These are phyloP conservation scores for Euphorbia celastroides DNA, from an alignment of 441 rosid species.

Conservation along the genomic window DNA sequence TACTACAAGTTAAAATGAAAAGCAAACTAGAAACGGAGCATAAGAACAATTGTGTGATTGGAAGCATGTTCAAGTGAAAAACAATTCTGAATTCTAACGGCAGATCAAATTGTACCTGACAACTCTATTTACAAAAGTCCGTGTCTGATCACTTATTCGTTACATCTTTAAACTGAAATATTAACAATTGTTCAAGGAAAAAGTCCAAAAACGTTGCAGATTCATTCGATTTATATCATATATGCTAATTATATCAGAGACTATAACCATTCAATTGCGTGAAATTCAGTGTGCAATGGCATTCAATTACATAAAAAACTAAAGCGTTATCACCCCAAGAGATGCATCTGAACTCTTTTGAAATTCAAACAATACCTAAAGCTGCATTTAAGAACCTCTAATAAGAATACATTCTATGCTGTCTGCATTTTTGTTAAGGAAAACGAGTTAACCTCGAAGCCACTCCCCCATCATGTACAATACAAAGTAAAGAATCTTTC, in stretches of 20 bases:
- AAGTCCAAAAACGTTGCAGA: neutral
- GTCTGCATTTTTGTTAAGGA: too few relatives aligned
- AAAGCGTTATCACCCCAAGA: too few relatives aligned
- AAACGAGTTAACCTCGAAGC: neutral
- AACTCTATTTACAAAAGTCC: neutral
- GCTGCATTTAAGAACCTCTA: too few relatives aligned
- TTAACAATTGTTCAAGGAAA: neutral
- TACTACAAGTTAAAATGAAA: too few relatives aligned
- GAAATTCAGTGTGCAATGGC: neutral
- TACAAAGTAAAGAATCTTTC: neutral
- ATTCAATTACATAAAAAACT: too few relatives aligned
- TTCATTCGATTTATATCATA: neutral
- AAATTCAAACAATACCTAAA: too few relatives aligned
- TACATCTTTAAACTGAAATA: neutral
- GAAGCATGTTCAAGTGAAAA: neutral
- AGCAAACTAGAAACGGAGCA: neutral
- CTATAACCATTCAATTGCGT: neutral
- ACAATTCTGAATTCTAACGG: too few relatives aligned
- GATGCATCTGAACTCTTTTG: neutral
- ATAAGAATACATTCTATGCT: too few relatives aligned
- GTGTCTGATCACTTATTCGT: too few relatives aligned
- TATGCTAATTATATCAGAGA: neutral
- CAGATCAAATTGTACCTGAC: too few relatives aligned
- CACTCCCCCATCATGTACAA: neutral
- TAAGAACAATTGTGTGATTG: neutral